phyloP scores from a whole-genome alignment of 2,329 filamentous ascomycete species.

The Neurospora sp. region DNA sequence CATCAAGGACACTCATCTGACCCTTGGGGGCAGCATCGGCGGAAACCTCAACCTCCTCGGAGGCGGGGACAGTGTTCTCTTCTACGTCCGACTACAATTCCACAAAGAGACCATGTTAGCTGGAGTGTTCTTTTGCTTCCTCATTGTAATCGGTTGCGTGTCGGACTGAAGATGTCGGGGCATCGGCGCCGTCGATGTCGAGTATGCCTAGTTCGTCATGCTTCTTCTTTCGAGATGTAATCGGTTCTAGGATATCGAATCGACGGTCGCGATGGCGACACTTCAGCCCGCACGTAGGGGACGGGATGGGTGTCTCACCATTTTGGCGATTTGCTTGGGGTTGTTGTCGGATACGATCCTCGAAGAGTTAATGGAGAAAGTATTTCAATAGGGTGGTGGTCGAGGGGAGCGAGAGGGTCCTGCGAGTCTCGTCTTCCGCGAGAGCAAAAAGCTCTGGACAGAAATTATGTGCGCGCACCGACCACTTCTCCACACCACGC shows the following conservation, averaged over 20 bases:
- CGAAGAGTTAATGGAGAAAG: conserved; percentile 41
- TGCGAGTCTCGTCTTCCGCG: background rate
- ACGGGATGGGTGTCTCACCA: conserved; percentile 36
- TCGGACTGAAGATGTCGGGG: background rate
- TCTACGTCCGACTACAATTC: conserved; percentile 92
- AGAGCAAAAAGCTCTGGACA: conserved; percentile 8
- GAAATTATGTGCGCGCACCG: conserved; percentile 16
- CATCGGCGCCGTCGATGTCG: background rate
- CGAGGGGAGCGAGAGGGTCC: background rate
- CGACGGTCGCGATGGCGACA: background rate
- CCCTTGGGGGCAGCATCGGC: conserved; percentile 80
- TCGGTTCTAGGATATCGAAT: background rate
- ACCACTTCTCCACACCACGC: conserved; percentile 8
- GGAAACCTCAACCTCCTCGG: conserved; percentile 89
- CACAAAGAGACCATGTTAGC: conserved; percentile 16
- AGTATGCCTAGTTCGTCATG: background rate
- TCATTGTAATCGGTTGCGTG: conserved; percentile 1
- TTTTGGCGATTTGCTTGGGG: conserved; percentile 43
- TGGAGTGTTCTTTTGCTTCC: conserved; percentile 5
- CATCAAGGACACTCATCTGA: conserved; percentile 96
- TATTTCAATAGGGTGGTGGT: conserved; percentile 1
- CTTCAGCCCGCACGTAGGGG: background rate
- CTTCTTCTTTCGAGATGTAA: background rate
- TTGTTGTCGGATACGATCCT: conserved; percentile 54
- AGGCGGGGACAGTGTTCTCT: conserved; percentile 84